phyloP scores from a whole-genome alignment of 2,329 filamentous ascomycete genomes.

The Ilyonectria destructans region DNA sequence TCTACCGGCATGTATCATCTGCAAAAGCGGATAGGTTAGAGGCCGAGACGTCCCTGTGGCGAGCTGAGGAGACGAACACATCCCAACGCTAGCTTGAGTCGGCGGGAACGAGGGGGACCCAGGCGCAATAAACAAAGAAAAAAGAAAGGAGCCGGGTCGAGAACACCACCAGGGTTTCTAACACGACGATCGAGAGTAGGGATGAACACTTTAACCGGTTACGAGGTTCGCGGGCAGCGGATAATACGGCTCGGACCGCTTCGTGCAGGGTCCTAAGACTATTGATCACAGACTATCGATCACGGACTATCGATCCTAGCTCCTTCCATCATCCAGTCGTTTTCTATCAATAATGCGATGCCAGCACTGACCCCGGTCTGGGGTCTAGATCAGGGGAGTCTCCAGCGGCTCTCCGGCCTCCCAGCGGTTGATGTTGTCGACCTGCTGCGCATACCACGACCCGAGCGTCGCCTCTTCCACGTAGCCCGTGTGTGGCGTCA shows the following conservation, averaged over 20 bases:
- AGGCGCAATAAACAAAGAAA: conserved; percentile 1
- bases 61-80: conserved; percentile 6
- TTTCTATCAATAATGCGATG: not conserved
- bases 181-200: conserved; percentile 3
- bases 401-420: conserved; percentile 44
- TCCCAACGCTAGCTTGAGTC: conserved; percentile 18
- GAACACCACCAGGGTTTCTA: not conserved
- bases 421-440: conserved; percentile 74
- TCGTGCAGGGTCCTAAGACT: conserved; percentile 20
- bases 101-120: conserved; percentile 6
- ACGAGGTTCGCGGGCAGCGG: not conserved
- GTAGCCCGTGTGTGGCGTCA: conserved; percentile 84
- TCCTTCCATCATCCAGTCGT: conserved; percentile 13
- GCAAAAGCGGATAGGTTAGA: conserved; percentile 18
- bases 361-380: not conserved
- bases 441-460: conserved; percentile 78
- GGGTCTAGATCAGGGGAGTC: conserved; percentile 36
- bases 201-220: conserved; percentile 19
- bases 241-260: conserved; percentile 26
- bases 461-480: conserved; percentile 77
- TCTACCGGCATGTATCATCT: conserved; percentile 7
- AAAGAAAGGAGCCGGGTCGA: not conserved
- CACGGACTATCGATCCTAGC: conserved; percentile 27
- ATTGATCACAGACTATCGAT: conserved; percentile 29
- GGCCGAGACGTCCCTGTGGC: conserved; percentile 9